Percentiles rank a stretch among this genome's conserved stretches.
phyloP scores from a whole-genome alignment of 2,329 filamentous ascomycete genomes.

The Periglandula ipomoeae region DNA sequence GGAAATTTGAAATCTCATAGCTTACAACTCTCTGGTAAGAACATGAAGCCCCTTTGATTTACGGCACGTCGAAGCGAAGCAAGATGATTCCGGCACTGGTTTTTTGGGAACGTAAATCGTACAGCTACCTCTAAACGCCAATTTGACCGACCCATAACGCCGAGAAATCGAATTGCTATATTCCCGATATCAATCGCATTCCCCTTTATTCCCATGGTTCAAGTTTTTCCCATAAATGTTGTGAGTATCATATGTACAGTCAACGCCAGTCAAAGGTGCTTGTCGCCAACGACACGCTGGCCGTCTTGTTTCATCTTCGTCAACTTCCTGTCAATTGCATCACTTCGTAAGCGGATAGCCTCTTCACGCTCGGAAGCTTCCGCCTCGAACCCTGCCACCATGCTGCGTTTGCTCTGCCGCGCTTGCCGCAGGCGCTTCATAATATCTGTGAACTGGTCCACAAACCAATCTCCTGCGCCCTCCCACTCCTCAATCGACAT shows the following conservation, averaged over 20 bases:
- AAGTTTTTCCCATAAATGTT: no score
- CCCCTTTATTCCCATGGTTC: no score
- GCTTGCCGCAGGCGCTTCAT: conserved; percentile 38
- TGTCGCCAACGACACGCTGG: conserved; percentile 44
- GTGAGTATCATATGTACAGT: not conserved
- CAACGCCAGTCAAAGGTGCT: conserved; percentile 10
- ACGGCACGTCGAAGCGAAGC: conserved; percentile 6
- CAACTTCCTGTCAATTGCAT: conserved; percentile 46
- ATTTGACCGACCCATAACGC: not conserved
- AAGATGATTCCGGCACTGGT: not conserved
- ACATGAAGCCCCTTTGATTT: not conserved
- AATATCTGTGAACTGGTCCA: conserved; percentile 42
- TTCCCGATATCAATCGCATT: not conserved
- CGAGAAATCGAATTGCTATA: not conserved
- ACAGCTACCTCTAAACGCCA: conserved; percentile 1
- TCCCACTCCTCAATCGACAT: conserved; percentile 51
- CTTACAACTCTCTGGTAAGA: not conserved
- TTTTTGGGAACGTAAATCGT: not conserved
- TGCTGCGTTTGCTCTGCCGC: conserved; percentile 38
- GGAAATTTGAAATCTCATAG: not conserved
- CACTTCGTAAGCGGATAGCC: conserved; percentile 41
- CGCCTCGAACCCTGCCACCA: conserved; percentile 42
- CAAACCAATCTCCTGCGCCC: conserved; percentile 50
- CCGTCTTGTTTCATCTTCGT: conserved; percentile 47
- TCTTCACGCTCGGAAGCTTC: conserved; percentile 48